Evolutionary conservation across 192 early-diverging fungal species (phyloP).

Genomic region (Rhizophagus sp.): DNA sequence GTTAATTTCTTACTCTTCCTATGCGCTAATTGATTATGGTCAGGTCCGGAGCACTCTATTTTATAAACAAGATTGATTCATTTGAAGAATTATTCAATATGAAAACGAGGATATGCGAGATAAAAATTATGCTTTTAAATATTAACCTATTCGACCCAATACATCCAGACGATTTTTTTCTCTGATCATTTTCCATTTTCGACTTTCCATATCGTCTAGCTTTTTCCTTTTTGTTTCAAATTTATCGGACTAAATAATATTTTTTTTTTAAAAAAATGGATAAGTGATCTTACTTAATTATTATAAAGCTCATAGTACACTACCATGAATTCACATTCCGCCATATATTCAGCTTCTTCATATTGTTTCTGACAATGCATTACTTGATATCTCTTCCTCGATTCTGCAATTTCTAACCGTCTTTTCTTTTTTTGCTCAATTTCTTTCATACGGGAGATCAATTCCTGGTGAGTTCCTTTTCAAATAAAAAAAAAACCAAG

Average conservation of each 20-base stretch:
- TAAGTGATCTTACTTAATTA: not conserved
- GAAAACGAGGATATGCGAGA: not conserved
- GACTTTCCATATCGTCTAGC: not conserved
- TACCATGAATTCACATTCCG: slow-evolving; percentile 20
- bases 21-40: not conserved
- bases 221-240: not conserved
- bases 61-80: not conserved
- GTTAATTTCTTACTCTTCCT: not conserved
- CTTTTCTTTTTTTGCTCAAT: slow-evolving; percentile 1
- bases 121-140: not conserved
- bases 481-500: not conserved
- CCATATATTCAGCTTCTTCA: slow-evolving; percentile 6
- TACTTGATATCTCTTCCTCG: slow-evolving; percentile 9
- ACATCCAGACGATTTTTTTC: slow-evolving; percentile 7
- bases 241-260: not conserved
- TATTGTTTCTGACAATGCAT: slow-evolving; percentile 1
- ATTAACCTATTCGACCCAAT: slow-evolving; percentile 6
- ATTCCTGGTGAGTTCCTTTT: slow-evolving; percentile 15
- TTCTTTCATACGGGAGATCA: slow-evolving; percentile 13
- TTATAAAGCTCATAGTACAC: not conserved
- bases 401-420: not conserved
- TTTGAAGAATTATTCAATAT: not conserved
- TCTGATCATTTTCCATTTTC: not conserved
- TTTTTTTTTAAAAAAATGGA: not conserved
- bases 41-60: slow-evolving; percentile 13